Percentiles rank a stretch among this genome's conserved stretches.
Evolutionary conservation across 441 rosid species (phyloP).

Genomic region (Populus trichocarpa): DNA sequence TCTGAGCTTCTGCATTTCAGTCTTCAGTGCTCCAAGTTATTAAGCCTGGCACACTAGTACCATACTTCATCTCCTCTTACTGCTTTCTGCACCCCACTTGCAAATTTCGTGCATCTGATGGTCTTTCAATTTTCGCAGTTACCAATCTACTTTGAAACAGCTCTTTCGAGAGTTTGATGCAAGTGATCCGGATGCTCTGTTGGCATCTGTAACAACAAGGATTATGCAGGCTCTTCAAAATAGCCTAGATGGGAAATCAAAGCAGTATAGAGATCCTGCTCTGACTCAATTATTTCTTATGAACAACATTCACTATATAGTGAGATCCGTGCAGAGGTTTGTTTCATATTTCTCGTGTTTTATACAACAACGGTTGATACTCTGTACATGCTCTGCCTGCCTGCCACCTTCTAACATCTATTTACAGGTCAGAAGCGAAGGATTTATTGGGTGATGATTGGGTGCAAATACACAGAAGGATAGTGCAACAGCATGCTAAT

Average conservation of each 20-base stretch:
- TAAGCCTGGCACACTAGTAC: background rate
- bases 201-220: constrained; percentile 66
- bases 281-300: constrained; percentile 84
- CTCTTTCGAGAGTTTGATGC: constrained; percentile 79
- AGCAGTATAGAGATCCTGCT: constrained; percentile 90
- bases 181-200: constrained; percentile 56
- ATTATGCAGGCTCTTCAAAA: constrained; percentile 86
- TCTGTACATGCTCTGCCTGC: background rate
- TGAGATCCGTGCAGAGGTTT: constrained; percentile 92
- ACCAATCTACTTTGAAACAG: constrained; percentile 73
- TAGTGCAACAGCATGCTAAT: constrained; percentile 93
- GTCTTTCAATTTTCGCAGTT: constrained; percentile 45
- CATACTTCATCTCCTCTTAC: background rate
- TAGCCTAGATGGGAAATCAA: constrained; percentile 88
- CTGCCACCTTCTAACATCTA: constrained; percentile 1
- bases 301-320: constrained; percentile 94
- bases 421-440: constrained; percentile 88
- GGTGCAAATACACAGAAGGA: constrained; percentile 95
- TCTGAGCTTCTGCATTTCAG: background rate
- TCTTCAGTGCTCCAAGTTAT: background rate
- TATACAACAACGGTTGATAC: too few species aligned
- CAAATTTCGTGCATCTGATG: constrained; percentile 6
- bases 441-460: constrained; percentile 94
- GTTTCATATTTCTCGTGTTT: constrained; percentile 15
- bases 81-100: background rate